These are phyloP conservation scores for Serendipita sp. DNA, from an alignment of 1,284 basidiomycete genomes.

Conservation along the genomic window DNA sequence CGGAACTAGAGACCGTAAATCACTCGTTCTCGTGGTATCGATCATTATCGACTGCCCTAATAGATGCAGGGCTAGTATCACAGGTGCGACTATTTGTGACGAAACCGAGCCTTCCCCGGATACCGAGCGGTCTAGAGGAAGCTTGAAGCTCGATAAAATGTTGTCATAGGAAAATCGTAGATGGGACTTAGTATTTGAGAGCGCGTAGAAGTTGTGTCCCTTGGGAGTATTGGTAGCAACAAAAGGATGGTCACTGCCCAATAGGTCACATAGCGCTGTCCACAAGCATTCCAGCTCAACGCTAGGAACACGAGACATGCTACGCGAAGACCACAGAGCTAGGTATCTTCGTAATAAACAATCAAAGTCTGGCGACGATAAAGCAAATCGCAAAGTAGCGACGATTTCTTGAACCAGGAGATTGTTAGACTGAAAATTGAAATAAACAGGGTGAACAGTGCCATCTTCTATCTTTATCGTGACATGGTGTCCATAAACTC, in stretches of 20 bases:
- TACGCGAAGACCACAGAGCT: background rate
- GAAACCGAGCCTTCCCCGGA: constrained; percentile 41
- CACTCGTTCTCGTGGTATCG: constrained; percentile 27
- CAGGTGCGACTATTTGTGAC: constrained; percentile 15
- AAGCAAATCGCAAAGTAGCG: background rate
- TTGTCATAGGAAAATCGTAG: constrained; percentile 7
- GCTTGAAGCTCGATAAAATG: constrained; percentile 52
- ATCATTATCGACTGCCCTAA: constrained; percentile 27
- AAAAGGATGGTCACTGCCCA: background rate
- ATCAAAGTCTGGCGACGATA: background rate
- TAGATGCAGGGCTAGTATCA: constrained; percentile 28
- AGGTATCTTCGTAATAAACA: background rate
- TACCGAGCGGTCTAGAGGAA: constrained; percentile 49
- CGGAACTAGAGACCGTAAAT: constrained; percentile 45
- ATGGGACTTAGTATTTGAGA: background rate
- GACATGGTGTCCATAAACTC: no score
- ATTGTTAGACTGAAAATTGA: background rate
- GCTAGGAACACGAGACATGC: background rate
- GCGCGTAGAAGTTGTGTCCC: background rate
- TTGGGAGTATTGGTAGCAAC: background rate
- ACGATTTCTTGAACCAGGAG: background rate
- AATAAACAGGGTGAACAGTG: background rate
- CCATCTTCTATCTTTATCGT: no score
- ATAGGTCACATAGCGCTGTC: background rate
- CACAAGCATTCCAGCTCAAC: background rate